phyloP scores from a whole-genome alignment of 306 rosid species.

The Rosa persica region DNA sequence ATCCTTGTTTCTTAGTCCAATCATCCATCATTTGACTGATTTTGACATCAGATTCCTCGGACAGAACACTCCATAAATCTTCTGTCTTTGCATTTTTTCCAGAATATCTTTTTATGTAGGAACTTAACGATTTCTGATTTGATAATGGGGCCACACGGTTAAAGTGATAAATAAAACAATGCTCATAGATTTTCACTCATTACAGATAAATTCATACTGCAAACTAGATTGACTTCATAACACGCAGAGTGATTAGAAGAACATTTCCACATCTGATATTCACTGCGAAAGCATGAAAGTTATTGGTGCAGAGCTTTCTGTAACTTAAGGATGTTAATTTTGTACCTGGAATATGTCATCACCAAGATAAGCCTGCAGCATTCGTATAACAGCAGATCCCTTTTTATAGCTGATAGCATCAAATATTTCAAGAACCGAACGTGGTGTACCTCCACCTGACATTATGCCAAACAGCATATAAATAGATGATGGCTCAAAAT shows the following conservation, averaged over 20 bases:
- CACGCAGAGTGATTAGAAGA: background rate
- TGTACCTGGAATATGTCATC: conserved; percentile 52
- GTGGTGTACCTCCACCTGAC: conserved; percentile 57
- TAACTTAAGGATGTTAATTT: background rate
- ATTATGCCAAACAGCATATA: conserved; percentile 14
- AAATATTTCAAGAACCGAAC: conserved; percentile 48
- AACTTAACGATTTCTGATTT: conserved; percentile 56
- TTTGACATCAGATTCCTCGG: conserved; percentile 53
- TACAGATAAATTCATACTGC: background rate
- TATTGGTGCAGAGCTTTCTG: background rate
- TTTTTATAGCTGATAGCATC: conserved; percentile 61
- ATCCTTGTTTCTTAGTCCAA: conserved; percentile 69
- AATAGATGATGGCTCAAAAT: background rate
- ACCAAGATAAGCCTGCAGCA: conserved; percentile 60
- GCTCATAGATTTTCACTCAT: background rate
- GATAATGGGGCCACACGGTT: conserved; percentile 17
- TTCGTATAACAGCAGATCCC: conserved; percentile 57
- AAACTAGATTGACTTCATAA: background rate
- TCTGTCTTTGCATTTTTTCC: conserved; percentile 58
- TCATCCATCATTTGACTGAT: conserved; percentile 50
- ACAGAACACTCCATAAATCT: conserved; percentile 59
- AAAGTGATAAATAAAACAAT: background rate
- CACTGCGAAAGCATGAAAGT: background rate
- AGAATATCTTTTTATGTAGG: conserved; percentile 45
- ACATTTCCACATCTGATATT: background rate